phyloP scores from a whole-genome alignment of 2,329 filamentous ascomycete genomes.

The Lithohypha guttulata region DNA sequence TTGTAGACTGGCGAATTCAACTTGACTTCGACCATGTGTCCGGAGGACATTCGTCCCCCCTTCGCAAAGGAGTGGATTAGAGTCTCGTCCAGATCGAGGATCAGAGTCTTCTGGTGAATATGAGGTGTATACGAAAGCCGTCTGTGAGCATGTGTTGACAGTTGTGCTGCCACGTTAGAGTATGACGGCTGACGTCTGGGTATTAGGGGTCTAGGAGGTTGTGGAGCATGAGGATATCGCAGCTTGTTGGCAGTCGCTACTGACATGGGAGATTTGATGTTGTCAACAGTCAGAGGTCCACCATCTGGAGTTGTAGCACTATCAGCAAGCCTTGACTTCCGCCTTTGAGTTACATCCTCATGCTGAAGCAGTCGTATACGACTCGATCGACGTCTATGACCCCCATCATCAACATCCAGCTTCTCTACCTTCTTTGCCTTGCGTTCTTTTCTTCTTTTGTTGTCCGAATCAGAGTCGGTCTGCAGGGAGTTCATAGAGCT shows the following conservation, averaged over 20 bases:
- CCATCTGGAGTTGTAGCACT: slow-evolving; percentile 47
- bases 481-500: slow-evolving; percentile 12
- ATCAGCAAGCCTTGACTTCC: slow-evolving; percentile 35
- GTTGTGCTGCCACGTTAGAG: slow-evolving; percentile 44
- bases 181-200: slow-evolving; percentile 85
- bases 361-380: slow-evolving; percentile 20
- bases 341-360: slow-evolving; percentile 39
- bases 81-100: slow-evolving; percentile 93
- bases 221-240: slow-evolving; percentile 80
- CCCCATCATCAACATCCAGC: slow-evolving; percentile 6
- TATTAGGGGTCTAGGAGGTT: slow-evolving; percentile 79
- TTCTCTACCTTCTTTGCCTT: slow-evolving; percentile 1
- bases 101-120: slow-evolving; percentile 73
- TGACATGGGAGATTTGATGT: slow-evolving; percentile 88
- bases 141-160: slow-evolving; percentile 19
- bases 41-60: slow-evolving; percentile 86
- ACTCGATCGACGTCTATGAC: slow-evolving; percentile 16
- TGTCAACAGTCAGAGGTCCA: slow-evolving; percentile 56
- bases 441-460: slow-evolving; percentile 9
- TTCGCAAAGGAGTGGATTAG: slow-evolving; percentile 97
- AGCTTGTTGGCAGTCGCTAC: slow-evolving; percentile 61
- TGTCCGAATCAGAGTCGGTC: slow-evolving; percentile 20
- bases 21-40: slow-evolving; percentile 98
- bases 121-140: slow-evolving; percentile 27
- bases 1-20: slow-evolving; percentile 54